These are phyloP conservation scores for Cryptomeria japonica DNA, from an alignment of 75 land plant species.

Conservation along the genomic window DNA sequence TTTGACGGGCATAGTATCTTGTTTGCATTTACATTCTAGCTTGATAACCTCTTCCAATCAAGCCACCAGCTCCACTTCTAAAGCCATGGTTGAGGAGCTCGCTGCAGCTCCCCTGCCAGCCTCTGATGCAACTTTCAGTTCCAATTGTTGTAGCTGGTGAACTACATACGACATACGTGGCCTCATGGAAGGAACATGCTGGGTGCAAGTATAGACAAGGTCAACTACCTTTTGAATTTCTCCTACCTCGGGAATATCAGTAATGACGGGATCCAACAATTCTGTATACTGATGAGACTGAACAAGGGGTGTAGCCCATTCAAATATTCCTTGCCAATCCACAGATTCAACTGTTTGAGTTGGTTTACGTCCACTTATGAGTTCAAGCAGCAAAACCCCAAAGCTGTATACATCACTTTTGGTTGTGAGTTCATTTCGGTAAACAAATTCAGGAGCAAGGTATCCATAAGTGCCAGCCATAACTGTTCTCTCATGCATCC, in stretches of 20 bases:
- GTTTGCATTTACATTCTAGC: background rate
- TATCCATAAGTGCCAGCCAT: constrained; percentile 88
- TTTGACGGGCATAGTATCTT: background rate
- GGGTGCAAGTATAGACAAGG: constrained; percentile 90
- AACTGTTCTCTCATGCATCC: constrained; percentile 67
- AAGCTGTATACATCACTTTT: constrained; percentile 97
- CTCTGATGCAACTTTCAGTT: constrained; percentile 18
- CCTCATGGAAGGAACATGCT: constrained; percentile 90
- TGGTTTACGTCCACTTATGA: constrained; percentile 84
- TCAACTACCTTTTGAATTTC: constrained; percentile 83
- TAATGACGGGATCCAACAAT: constrained; percentile 78
- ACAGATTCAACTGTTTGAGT: constrained; percentile 73
- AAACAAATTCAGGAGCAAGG: constrained; percentile 96
- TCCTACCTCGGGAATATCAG: constrained; percentile 57
- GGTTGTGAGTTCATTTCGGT: constrained; percentile 91
- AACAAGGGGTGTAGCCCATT: constrained; percentile 97
- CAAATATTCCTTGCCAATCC: constrained; percentile 91
- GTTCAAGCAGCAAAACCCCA: constrained; percentile 94
- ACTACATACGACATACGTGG: constrained; percentile 98
- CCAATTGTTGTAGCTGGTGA: constrained; percentile 87
- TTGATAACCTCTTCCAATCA: constrained; percentile 5
- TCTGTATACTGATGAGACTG: constrained; percentile 75
- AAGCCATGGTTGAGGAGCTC: constrained; percentile 2
- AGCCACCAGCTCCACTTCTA: constrained; percentile 4
- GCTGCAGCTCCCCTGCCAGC: constrained; percentile 6